Evolutionary conservation across 148 eudicot genomes (phyloP).

Genomic region (Vaccinium corymbosum): DNA sequence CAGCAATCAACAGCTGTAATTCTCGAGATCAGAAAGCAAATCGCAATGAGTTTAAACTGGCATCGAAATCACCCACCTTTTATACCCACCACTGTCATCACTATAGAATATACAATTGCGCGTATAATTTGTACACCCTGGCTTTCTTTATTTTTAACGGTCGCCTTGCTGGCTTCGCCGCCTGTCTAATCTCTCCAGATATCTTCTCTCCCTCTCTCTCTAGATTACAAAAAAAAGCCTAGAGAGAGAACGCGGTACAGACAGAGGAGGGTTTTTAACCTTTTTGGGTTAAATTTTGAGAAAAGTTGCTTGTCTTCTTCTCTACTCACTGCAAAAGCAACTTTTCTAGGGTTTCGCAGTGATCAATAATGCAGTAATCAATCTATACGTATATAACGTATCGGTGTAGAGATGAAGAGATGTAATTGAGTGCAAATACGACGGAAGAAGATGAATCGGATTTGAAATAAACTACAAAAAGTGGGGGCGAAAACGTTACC

Average conservation of each 20-base stretch:
- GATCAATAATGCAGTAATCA: background rate
- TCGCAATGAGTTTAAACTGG: background rate
- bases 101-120: too few species aligned
- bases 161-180: background rate
- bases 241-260: constrained; percentile 1
- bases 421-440: background rate
- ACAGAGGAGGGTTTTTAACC: background rate
- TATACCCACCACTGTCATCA: background rate
- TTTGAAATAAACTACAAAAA: background rate
- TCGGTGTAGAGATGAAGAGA: background rate
- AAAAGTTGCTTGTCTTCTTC: too few species aligned
- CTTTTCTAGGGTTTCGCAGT: background rate
- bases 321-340: background rate
- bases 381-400: too few species aligned
- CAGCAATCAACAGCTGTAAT: background rate
- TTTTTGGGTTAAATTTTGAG: background rate
- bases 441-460: background rate
- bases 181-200: background rate
- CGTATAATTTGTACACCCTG: background rate
- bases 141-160: background rate
- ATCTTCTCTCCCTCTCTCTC: background rate
- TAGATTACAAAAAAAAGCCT: background rate
- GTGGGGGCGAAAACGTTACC: background rate
- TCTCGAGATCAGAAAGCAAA: constrained; percentile 5
- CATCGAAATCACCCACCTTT: background rate